Evolutionary conservation across 108 stramenopile species (phyloP), one percentile per base, ranked within the genome.

Genomic region (Skeletonema marinoi): DNA sequence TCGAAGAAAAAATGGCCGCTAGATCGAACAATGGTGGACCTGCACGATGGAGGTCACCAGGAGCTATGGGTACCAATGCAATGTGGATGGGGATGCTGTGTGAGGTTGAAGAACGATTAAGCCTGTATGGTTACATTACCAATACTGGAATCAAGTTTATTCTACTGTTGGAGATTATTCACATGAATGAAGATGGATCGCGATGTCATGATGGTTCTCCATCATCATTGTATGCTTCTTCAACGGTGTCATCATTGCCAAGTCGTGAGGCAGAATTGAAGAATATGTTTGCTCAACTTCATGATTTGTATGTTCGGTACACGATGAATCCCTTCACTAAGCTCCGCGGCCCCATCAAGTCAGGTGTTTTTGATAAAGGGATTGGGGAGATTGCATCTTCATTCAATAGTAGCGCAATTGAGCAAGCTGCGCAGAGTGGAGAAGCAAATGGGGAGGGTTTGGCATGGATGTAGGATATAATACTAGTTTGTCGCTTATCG

Each of bases 101-200:
- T 64, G 58, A 69, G 30, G 77, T 84, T 6, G 83, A 84, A 42
- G 83, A 84, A 42, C 38, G 75, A 39, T 72, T 65, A 69, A 68
- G 56, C 67, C 65, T 82, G 17, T 82, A 82, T 62, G 81, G 81
- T 7, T 84, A 84, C 48, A 69, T 71, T 3, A 80, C 78, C 17
- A 84, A 84, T 59, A 84, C 78, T 16, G 83, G 83, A n/a, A 76
- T 84, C 65, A 84, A 84, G 38, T 80, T 84, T 60, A 73, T 83
- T 72, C 25, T 74, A 11, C 50, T 75, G 1, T 50, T 83, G n/a
- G 78, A 83, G 70, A 65, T 68, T 68, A 38, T 75, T 29, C 39
- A 66, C 13, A 12, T 71, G 46, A 71, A 70, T 60, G 68, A 69
- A 44, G 80, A 75, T 59, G 75, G 80, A 35, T 54, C 35, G 33